Evolutionary conservation across 495 filamentous ascomycete genomes (phyloP).

Genomic region (Annulohypoxylon moriforme): DNA sequence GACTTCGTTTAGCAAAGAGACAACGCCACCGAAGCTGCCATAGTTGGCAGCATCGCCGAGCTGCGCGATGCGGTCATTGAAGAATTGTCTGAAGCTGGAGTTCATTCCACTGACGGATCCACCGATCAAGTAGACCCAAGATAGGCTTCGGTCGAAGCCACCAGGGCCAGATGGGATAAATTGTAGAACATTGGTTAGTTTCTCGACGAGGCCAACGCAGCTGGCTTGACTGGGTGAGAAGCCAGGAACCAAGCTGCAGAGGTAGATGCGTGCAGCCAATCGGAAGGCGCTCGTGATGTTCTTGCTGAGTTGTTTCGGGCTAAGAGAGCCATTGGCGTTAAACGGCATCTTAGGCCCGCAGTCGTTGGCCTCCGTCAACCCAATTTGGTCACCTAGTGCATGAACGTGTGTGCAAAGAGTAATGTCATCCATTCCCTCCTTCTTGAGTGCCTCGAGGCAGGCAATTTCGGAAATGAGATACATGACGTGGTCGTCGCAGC

Average conservation of each 20-base stretch:
- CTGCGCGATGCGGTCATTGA: conserved; percentile 74
- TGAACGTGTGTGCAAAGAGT: conserved; percentile 86
- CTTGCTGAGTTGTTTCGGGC: conserved; percentile 80
- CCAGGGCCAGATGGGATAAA: conserved; percentile 82
- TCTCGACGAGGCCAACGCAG: conserved; percentile 77
- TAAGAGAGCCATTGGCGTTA: conserved; percentile 77
- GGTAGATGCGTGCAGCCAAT: conserved; percentile 90
- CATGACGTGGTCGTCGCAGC: conserved; percentile 97
- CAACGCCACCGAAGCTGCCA: conserved; percentile 88
- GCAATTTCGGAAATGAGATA: conserved; percentile 98
- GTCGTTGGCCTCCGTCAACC: conserved; percentile 74
- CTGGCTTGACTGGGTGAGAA: conserved; percentile 76
- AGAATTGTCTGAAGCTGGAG: conserved; percentile 79
- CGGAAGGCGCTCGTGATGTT: conserved; percentile 93
- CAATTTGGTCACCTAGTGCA: conserved; percentile 82
- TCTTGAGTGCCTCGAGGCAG: conserved; percentile 90
- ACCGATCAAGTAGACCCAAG: conserved; percentile 91
- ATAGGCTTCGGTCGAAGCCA: conserved; percentile 90
- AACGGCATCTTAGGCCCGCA: conserved; percentile 64
- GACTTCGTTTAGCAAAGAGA: conserved; percentile 79
- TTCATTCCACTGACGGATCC: conserved; percentile 76
- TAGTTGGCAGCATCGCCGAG: conserved; percentile 80
- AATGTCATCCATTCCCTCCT: conserved; percentile 82
- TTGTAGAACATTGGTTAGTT: conserved; percentile 75
- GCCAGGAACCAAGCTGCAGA: conserved; percentile 91